Percentiles rank a stretch among this genome's conserved stretches.
phyloP scores from a whole-genome alignment of 148 eudicot genomes.

The Vaccinium macrocarpon region DNA sequence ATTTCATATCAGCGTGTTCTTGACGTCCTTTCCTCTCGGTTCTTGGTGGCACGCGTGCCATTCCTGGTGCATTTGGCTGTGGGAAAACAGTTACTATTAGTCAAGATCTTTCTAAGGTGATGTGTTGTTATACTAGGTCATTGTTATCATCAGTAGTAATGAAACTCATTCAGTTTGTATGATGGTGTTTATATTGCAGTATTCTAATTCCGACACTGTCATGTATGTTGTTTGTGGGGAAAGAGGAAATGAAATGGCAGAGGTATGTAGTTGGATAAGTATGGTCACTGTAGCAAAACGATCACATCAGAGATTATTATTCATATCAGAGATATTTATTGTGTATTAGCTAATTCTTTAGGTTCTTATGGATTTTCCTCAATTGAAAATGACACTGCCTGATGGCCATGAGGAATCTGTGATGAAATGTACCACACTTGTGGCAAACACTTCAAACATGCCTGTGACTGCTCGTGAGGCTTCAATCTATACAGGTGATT shows the following conservation, averaged over 20 bases:
- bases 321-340: neutral
- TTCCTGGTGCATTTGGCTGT: constrained; percentile 99
- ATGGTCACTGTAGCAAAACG: neutral
- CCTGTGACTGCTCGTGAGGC: constrained; percentile 99
- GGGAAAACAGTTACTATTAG: constrained; percentile 99
- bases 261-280: constrained; percentile 46
- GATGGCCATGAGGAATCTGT: constrained; percentile 99
- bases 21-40: constrained; percentile 99
- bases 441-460: constrained; percentile 99
- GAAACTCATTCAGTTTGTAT: constrained; percentile 14
- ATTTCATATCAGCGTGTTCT: constrained; percentile 73
- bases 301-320: too few species aligned
- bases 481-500: constrained; percentile 90
- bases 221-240: constrained; percentile 99
- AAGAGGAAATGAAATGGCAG: constrained; percentile 99
- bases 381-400: constrained; percentile 97
- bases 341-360: constrained; percentile 19
- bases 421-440: constrained; percentile 99
- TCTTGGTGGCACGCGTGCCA: constrained; percentile 99
- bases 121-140: constrained; percentile 6
- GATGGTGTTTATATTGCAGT: constrained; percentile 46
- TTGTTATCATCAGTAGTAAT: neutral
- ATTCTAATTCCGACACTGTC: constrained; percentile 97
- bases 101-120: constrained; percentile 98
- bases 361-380: constrained; percentile 99